These are phyloP conservation scores for Bigelowiella natans DNA, from an alignment of 78 protist genomes.

Conservation along the genomic window DNA sequence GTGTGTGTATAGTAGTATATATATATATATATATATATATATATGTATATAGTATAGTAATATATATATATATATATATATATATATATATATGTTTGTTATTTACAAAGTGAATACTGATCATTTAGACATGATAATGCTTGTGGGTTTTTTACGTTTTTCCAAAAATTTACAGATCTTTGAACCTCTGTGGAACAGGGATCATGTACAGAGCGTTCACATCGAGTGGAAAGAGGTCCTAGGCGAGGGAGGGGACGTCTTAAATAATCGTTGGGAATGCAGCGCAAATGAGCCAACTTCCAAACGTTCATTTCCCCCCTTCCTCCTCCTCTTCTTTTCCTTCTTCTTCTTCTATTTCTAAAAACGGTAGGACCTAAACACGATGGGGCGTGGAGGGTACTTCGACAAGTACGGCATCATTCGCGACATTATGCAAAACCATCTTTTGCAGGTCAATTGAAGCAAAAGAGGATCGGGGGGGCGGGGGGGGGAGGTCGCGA, in stretches of 20 bases:
- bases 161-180: not conserved
- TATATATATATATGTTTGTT: not conserved
- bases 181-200: conserved; percentile 7
- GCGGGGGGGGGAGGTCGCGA: no score
- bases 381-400: conserved; percentile 36
- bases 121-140: not conserved
- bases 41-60: not conserved
- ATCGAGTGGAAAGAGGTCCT: not conserved
- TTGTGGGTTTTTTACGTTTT: not conserved
- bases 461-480: no score
- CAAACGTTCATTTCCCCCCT: no score
- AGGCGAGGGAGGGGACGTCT: no score
- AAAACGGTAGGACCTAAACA: not conserved
- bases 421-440: conserved; percentile 44
- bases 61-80: not conserved
- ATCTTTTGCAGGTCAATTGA: conserved; percentile 35
- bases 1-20: not conserved
- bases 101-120: no score
- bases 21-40: not conserved
- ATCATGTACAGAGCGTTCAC: not conserved
- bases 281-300: no score
- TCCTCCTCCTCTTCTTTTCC: no score
- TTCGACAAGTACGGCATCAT: conserved; percentile 33
- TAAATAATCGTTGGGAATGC: no score
- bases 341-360: no score